Base-by-base conservation (phyloP, 441 rosid genomes). In the Erodium trifolium region DNA sequence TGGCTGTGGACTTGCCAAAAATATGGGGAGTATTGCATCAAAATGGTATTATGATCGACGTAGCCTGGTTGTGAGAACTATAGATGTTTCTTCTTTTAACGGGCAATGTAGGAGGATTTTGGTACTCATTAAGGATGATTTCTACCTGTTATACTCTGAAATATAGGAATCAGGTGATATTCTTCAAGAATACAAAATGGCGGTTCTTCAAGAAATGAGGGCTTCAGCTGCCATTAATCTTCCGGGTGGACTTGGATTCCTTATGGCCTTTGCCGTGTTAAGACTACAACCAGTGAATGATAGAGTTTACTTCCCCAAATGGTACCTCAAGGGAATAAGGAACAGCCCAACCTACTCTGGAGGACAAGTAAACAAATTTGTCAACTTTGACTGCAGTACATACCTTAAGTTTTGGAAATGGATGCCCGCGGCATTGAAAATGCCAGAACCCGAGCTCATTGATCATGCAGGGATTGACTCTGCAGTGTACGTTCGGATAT, bases 371-470 rank as follows among this genome's bases (percentile, higher is more conserved):
- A 87, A 82, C 17, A 92, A 85, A 76, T 87, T 94, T 73, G 93
- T 94, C 23, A 94, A 94, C 75, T 90, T 92, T 67, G 80, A 94
- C 73, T 64, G 72, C 82, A 81, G 43, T 59, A 92, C 94, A 16
- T 94, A 92, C 68, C 78, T 92, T 63, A 83, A 91, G 70, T 94
- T 94, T 86, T 78, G 92, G 43, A 94, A 85, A 77, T 94, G 99
- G 99, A 94, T 94, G 99, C 98, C 99, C 72, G 90, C 92, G 70
- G 99, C 99, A 69, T 41, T 94, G 89, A 88, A 68, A 78, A 92
- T 92, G 96, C 77, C 76, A 65, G 96, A 94, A 70, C 34, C 87
- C 37, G 87, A 94, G 76, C 87, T 94, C 68, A 84, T 92, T 45
- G 81, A 71, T 63, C 99, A 92, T 75, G 98, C 98, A 69, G 98